Evolutionary conservation across 352 stramenopile species (phyloP).

Genomic region (Globisporangium uncinulatum): DNA sequence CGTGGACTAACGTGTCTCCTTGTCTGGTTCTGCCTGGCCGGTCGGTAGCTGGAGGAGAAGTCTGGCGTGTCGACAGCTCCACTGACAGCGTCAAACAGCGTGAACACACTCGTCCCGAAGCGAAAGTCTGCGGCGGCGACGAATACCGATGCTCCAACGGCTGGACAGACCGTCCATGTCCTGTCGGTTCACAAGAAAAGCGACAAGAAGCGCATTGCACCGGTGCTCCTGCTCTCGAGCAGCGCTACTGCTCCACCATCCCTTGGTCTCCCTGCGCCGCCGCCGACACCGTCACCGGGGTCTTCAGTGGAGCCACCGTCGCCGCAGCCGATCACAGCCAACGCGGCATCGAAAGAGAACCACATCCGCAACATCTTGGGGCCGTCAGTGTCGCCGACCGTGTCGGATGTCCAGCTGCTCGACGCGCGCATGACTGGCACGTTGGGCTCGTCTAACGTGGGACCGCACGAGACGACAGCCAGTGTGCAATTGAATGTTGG

Average conservation of each 20-base stretch:
- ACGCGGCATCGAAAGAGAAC: conserved; percentile 63
- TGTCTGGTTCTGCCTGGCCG: not conserved
- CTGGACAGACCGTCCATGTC: conserved; percentile 27
- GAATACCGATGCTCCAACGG: not conserved
- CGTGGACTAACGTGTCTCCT: not conserved
- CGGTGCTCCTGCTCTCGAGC: conserved; percentile 33
- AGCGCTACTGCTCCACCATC: not conserved
- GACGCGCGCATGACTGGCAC: conserved; percentile 49
- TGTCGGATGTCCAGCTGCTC: conserved; percentile 45
- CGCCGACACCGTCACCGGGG: not conserved
- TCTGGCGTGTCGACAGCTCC: conserved; percentile 10
- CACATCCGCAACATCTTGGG: conserved; percentile 77
- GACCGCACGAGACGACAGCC: conserved; percentile 12
- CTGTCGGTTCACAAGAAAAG: conserved; percentile 34
- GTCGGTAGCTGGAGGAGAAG: conserved; percentile 59
- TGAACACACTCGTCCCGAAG: conserved; percentile 60
- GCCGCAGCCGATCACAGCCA: conserved; percentile 10
- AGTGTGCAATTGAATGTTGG: not conserved
- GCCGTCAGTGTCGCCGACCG: conserved; percentile 44
- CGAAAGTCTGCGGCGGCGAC: conserved; percentile 30
- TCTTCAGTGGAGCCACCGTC: not conserved
- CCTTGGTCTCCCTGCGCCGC: not conserved
- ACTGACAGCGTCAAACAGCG: conserved; percentile 5
- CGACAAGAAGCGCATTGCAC: conserved; percentile 65
- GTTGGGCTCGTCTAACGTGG: not conserved